Evolutionary conservation across 208 protist genomes (phyloP), one percentile per base, ranked within the genome.

Genomic region (Crithidia acanthocephali): DNA sequence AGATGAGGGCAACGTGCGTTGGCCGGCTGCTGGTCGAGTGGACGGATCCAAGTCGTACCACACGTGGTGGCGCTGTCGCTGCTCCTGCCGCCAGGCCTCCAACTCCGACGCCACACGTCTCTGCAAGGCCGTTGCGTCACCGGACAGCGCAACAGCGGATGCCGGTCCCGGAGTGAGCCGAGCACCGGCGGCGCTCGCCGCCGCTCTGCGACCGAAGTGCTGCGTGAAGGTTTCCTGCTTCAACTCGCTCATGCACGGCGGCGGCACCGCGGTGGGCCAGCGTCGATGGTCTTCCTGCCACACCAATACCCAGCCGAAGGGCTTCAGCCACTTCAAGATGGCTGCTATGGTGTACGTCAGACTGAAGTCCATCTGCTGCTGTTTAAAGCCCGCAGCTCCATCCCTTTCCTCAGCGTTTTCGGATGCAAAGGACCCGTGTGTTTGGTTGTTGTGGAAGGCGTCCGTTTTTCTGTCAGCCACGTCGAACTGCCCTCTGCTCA

Each of bases 261-360:
- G 65, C 9, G 64, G 42, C 8, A 72, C 72, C 6, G 72, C 64
- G 13, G 72, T 78, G 11, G 74, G 70, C 80, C 80, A 86, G 15
- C 40, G 30, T 13, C 66, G 67, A 57, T 84, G 81, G 47, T 73
- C 67, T 32, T 84, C 74, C 55, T 89, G 84, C 50, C 79, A 79
- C 18, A 89, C 76, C 18, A 86, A 47, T 0, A 76, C 30, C 81
- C 84, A 89, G 7, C 81, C 84, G 13, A 57, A 32, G 2, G 44
- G 0, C 8, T 55, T 33, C 30, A 81, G 8, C 5, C 28, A 42
- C 2, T 15, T 16, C 25, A 85, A 42, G 15, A 75, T 23, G 9
- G 18, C 20, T 2, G 13, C 0, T 4, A 85, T 20, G 2, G 61
- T 32, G 13, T 11, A 2, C 42, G 30, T 33, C 22, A 68, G 22